Evolutionary conservation across 106 monocot genomes (phyloP).

Genomic region (Dendrobium officinale): DNA sequence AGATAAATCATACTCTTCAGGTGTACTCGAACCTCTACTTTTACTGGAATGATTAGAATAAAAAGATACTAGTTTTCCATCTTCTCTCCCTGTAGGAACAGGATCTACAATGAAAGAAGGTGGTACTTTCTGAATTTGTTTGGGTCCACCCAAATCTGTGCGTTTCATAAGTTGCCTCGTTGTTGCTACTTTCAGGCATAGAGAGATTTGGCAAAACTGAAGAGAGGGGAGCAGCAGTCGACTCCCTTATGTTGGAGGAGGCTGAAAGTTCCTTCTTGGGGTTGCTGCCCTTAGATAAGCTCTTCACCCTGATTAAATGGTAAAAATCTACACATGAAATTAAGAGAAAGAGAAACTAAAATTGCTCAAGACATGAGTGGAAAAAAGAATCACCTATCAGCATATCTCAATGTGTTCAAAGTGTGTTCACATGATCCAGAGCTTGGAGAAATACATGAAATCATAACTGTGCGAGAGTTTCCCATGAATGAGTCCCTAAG

Average conservation of each 20-base stretch:
- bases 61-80: constrained; percentile 11
- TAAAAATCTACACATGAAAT: not conserved
- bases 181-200: constrained; percentile 22
- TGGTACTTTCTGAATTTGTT: constrained; percentile 41
- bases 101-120: constrained; percentile 26
- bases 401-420: constrained; percentile 91
- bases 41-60: constrained; percentile 35
- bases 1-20: constrained; percentile 26
- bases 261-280: constrained; percentile 63
- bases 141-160: constrained; percentile 65
- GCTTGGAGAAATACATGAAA: constrained; percentile 93
- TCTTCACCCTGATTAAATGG: constrained; percentile 67
- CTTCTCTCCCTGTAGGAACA: constrained; percentile 31
- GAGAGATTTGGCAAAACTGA: constrained; percentile 35
- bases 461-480: constrained; percentile 94
- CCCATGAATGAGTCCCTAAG: constrained; percentile 90
- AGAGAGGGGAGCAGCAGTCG: constrained; percentile 38
- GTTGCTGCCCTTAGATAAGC: constrained; percentile 77
- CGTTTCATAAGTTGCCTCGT: constrained; percentile 21
- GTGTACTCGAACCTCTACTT: constrained; percentile 20
- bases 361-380: not conserved
- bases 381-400: constrained; percentile 61
- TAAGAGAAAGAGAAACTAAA: not conserved
- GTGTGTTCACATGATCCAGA: constrained; percentile 98
- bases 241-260: constrained; percentile 47